Evolutionary conservation across 108 stramenopile species (phyloP), one percentile per base, ranked within the genome.

Genomic region (Phaeodactylum tricornutum): DNA sequence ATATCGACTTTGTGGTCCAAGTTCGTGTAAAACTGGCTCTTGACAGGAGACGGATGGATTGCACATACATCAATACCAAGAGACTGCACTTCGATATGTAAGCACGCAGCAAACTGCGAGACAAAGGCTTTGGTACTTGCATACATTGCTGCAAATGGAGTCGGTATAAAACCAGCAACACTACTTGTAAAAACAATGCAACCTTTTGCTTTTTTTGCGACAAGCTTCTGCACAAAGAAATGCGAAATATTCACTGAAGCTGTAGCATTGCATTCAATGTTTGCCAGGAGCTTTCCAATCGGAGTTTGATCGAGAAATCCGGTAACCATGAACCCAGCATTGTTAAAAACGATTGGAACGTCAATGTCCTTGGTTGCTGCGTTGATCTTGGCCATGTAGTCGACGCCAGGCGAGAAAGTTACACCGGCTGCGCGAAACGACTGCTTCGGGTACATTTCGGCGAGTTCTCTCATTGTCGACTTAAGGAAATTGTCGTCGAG

Each of bases 61-160:
- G 96, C 93, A 36, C 87, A 77, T 3, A 99, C 94, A 64, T 99
- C 99, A 62, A 99, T 97, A 23, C 97, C 97, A 47, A 86, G 54
- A 7, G 59, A 47, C 40, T 74, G 48, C 26, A 95, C 68, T 54
- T 95, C 93, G 61, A 95, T 91, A 53, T 92, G 92, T 36, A 92
- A 55, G 24, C 82, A 55, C 12, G 53, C 53, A 17, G 96, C 93
- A 35, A 94, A 61, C 57, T 95, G 92, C 14, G 83, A 79, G 12
- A 98, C 79, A 78, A 97, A 99, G 4, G 97, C 96, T 85, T 99
- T 98, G 38, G 97, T 97, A 8, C 94, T 89, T 15, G 96, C 99
- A 59, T 99, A 99, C 73, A 92, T 88, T 47, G 89, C 93, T 4
- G 95, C 92, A 63, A 96, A 98, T 7, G 99, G 99, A 0, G 95